These are phyloP conservation scores for Ilyonectria sp. DNA, from an alignment of 2,329 filamentous ascomycete genomes.

Conservation along the genomic window DNA sequence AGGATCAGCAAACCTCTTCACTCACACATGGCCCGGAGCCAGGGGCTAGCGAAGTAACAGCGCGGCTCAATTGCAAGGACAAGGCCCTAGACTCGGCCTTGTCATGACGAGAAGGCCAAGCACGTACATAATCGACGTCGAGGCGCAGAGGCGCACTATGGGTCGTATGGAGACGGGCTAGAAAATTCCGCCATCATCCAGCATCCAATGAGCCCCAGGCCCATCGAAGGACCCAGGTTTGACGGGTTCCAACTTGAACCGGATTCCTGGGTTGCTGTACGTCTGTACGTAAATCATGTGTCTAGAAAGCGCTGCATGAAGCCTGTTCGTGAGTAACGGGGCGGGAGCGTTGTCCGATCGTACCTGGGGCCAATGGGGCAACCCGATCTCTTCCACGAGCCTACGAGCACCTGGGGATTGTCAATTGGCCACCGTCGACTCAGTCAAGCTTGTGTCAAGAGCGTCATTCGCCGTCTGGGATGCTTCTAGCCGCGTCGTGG, in stretches of 20 bases:
- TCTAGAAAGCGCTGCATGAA: constrained; percentile 46
- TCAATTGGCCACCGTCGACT: constrained; percentile 32
- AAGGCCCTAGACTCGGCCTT: constrained; percentile 24
- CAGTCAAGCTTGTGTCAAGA: constrained; percentile 22
- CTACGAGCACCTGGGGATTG: constrained; percentile 35
- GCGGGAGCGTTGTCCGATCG: constrained; percentile 42
- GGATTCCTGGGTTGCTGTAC: constrained; percentile 46
- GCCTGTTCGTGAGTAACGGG: constrained; percentile 42
- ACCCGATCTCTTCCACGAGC: constrained; percentile 38
- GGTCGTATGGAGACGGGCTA: constrained; percentile 37
- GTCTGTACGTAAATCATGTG: constrained; percentile 52
- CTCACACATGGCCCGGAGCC: not conserved
- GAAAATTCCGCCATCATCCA: constrained; percentile 32
- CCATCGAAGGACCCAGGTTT: constrained; percentile 33
- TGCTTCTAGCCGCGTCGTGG: constrained; percentile 30
- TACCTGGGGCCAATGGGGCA: constrained; percentile 45
- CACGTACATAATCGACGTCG: constrained; percentile 20
- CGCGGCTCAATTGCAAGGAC: constrained; percentile 33
- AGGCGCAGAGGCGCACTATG: constrained; percentile 35
- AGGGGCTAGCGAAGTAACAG: constrained; percentile 18
- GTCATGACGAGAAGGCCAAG: constrained; percentile 15
- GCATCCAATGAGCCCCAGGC: constrained; percentile 37
- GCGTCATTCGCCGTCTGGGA: constrained; percentile 19
- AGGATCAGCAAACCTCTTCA: constrained; percentile 23
- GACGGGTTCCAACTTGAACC: constrained; percentile 41